Conservation (phyloP, 176 grass and related monocot genomes). For the Oryza glumipatula region DNA sequence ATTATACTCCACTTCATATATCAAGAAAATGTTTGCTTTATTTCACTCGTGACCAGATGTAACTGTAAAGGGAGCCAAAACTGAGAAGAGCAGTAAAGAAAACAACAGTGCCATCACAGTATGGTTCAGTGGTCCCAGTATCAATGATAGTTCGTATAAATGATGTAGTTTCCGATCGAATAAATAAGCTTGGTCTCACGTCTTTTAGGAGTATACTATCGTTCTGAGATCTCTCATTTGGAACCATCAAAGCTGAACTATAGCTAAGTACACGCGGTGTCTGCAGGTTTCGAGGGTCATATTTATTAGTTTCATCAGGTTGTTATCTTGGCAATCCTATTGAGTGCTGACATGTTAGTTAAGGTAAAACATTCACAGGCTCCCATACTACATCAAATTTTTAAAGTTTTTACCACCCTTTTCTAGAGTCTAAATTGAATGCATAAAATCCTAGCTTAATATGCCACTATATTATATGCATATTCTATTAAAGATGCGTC, state of each 20-base stretch:
- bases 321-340: slow-evolving; percentile 10
- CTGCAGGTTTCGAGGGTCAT: slow-evolving; percentile 25
- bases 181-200: slow-evolving; percentile 31
- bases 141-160: slow-evolving; percentile 28
- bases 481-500: neutral
- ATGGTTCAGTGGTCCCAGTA: neutral
- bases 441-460: neutral
- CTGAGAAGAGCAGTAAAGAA: neutral
- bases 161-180: slow-evolving; percentile 46
- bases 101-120: slow-evolving; percentile 24
- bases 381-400: neutral
- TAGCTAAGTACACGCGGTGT: slow-evolving; percentile 25
- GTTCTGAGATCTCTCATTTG: slow-evolving; percentile 27
- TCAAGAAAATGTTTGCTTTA: neutral
- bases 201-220: slow-evolving; percentile 1
- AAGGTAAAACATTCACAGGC: neutral
- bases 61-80: neutral
- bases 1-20: neutral
- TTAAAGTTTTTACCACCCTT: neutral
- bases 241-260: slow-evolving; percentile 41
- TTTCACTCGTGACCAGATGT: neutral
- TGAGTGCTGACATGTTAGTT: neutral
- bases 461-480: neutral
- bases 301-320: slow-evolving; percentile 29
- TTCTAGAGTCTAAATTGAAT: neutral